Evolutionary conservation across 2,329 filamentous ascomycete genomes (phyloP).

Genomic region (Cercospora nicotianae): DNA sequence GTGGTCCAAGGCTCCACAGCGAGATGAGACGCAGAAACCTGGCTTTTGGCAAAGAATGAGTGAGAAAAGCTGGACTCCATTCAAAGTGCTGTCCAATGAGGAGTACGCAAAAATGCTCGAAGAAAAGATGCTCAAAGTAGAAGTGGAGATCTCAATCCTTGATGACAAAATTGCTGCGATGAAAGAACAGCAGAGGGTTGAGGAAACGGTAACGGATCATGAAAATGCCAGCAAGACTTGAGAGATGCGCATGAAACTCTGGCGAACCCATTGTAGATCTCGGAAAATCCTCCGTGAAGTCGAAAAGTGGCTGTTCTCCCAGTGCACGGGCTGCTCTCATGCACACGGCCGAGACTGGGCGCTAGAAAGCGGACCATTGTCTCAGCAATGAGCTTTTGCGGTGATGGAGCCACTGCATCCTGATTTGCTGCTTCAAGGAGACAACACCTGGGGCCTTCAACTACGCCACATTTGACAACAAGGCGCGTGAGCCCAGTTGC

Average conservation of each 20-base stretch:
- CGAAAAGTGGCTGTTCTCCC: neutral
- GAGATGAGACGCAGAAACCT: constrained; percentile 39
- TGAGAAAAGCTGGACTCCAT: constrained; percentile 68
- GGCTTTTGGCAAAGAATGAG: constrained; percentile 52
- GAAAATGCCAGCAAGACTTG: neutral
- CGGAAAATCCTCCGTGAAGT: neutral
- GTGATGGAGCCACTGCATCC: neutral
- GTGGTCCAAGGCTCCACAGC: constrained; percentile 44
- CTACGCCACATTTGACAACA: neutral
- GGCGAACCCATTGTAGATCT: too few species aligned
- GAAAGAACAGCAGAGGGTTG: constrained; percentile 30
- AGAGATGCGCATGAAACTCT: neutral
- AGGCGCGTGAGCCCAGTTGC: neutral
- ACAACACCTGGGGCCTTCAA: neutral
- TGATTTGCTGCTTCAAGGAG: neutral
- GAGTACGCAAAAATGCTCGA: constrained; percentile 70
- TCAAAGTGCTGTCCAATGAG: constrained; percentile 68
- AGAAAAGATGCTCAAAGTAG: constrained; percentile 69
- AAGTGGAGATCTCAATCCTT: constrained; percentile 74
- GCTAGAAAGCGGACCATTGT: neutral
- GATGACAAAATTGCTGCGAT: constrained; percentile 70
- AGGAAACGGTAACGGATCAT: neutral
- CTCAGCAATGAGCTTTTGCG: neutral
- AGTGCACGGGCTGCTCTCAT: neutral
- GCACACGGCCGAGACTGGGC: neutral